Evolutionary conservation across 768 basidiomycete species (phyloP).

Genomic region (Boletus sp.): DNA sequence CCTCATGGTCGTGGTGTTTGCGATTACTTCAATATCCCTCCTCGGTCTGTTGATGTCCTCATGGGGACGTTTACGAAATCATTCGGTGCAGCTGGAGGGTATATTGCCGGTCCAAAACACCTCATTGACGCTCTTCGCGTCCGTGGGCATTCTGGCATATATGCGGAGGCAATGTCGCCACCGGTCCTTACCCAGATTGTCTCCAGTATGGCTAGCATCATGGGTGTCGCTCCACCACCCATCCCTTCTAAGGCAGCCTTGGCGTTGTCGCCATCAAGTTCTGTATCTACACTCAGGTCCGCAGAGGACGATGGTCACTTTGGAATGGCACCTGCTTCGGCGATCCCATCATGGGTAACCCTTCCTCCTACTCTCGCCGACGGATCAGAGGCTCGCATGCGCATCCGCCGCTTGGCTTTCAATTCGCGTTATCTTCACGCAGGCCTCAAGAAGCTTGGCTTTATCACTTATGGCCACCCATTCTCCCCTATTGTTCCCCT

Average conservation of each 20-base stretch:
- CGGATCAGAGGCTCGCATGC: slow-evolving; percentile 77
- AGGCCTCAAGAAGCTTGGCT: slow-evolving; percentile 86
- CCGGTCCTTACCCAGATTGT: slow-evolving; percentile 88
- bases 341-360: slow-evolving; percentile 75
- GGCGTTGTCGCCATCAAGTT: slow-evolving; percentile 32
- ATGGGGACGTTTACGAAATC: slow-evolving; percentile 99
- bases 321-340: slow-evolving; percentile 62
- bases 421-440: slow-evolving; percentile 89
- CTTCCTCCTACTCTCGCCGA: slow-evolving; percentile 72
- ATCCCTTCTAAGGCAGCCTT: slow-evolving; percentile 22
- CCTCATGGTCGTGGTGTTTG: slow-evolving; percentile 92
- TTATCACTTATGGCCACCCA: slow-evolving; percentile 92
- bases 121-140: slow-evolving; percentile 81
- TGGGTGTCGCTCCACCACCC: slow-evolving; percentile 64
- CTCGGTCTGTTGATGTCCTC: slow-evolving; percentile 80
- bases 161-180: slow-evolving; percentile 89
- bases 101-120: slow-evolving; percentile 80
- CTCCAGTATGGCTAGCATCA: slow-evolving; percentile 93
- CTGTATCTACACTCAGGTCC: slow-evolving; percentile 24
- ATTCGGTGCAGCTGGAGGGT: slow-evolving; percentile 92
- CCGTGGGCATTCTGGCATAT: slow-evolving; percentile 74
- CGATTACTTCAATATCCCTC: slow-evolving; percentile 88
- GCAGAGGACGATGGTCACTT: slow-evolving; percentile 52
- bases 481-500: slow-evolving; percentile 93
- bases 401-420: slow-evolving; percentile 88